Conservation (phyloP, 2,329 filamentous ascomycete species). For the Trematosphaeria pertusa region DNA sequence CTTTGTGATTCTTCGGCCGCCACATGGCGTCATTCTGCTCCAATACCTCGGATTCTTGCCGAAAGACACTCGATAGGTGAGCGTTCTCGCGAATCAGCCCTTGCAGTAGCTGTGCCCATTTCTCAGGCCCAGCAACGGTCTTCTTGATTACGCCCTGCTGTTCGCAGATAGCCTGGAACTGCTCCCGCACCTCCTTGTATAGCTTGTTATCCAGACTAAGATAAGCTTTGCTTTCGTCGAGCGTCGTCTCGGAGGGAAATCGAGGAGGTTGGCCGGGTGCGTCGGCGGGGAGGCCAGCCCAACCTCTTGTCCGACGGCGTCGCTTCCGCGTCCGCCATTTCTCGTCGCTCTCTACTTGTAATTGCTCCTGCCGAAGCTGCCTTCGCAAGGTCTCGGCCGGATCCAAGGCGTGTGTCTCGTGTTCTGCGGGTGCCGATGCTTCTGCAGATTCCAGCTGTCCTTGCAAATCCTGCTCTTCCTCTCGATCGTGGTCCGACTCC, state of each 20-base stretch:
- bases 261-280: conserved; percentile 72
- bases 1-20: conserved; percentile 61
- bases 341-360: conserved; percentile 67
- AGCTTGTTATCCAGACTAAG: conserved; percentile 68
- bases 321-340: conserved; percentile 70
- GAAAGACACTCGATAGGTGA: conserved; percentile 69
- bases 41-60: conserved; percentile 61
- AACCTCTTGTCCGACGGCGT: conserved; percentile 71
- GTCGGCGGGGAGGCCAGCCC: conserved; percentile 71
- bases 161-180: conserved; percentile 74
- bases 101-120: conserved; percentile 75
- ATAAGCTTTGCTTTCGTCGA: conserved; percentile 77
- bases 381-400: conserved; percentile 33
- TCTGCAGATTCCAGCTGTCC: conserved; percentile 9
- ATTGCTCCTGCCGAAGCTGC: conserved; percentile 40
- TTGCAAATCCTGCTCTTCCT: conserved; percentile 8
- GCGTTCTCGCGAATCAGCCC: conserved; percentile 69
- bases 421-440: conserved; percentile 3
- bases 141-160: conserved; percentile 75
- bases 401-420: conserved; percentile 18
- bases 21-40: conserved; percentile 42
- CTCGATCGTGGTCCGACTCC: conserved; percentile 9
- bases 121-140: conserved; percentile 73
- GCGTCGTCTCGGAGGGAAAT: conserved; percentile 82
- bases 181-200: conserved; percentile 70